Evolutionary conservation across 257 asterid species (phyloP), one percentile per base, ranked within the genome.

Genomic region (Scutellaria baicalensis): DNA sequence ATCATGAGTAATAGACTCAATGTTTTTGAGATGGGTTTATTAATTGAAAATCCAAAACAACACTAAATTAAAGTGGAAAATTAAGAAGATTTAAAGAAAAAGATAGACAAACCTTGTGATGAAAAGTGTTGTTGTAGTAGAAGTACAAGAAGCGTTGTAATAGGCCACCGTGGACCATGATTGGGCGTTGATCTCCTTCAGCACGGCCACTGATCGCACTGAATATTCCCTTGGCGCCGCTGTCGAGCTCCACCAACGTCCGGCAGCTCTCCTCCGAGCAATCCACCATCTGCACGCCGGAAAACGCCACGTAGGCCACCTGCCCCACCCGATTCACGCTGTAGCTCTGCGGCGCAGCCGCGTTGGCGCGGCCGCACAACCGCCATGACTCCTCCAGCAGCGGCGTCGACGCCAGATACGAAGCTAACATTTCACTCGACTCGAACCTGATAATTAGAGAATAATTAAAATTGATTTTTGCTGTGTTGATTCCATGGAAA

Each of bases 391-490:
- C 90, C 61, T 79, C 93, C 59, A 92, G 79, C 40, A 92, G 78
- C 2, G 90, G 96, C 58, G 97, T 91, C 0, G 97, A 92, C 9
- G 94, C 94, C 43, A 89, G 80, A 73, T 83, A 82, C 0, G 90
- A 71, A 36, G 95, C 93, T 49, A 92, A 70, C 88, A 83, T 92
- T 70, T 92, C 98, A 72, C 95, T 89, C 2, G 95, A 80, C 87
- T 91, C 97, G 42, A 89, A 91, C 86, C 97, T 91, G 82, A 63
- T 6, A 6, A 44, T 10, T 9, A 16, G n/a, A 16, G 8, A 27
- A 27, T 27, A 2, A 27, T 27, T 2, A 27, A 27, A 23, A 27
- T 2, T 4, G 33, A 2, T 27, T 6, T 11, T 18, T 11, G n/a
- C 5, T 20, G 31, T 49, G 16, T 61, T 0, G 45, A 9, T 40